Conservation (phyloP, 768 basidiomycete species). For the Lenzites betulinus region DNA sequence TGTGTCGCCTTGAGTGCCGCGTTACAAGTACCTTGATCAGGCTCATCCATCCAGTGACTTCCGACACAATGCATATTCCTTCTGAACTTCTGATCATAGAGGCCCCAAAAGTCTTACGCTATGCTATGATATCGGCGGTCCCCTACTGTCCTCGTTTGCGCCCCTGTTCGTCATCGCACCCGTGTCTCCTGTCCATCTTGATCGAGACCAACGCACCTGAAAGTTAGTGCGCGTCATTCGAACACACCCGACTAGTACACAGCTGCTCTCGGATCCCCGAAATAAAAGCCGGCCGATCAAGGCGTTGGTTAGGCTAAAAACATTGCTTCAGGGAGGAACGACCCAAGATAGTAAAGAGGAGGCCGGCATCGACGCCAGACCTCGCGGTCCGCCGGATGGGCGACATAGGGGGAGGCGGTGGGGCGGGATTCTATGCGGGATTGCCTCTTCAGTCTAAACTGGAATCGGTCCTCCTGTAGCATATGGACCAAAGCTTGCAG, state of each 20-base stretch:
- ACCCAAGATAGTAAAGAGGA: not conserved
- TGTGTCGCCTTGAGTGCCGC: not conserved
- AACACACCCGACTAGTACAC: too few relatives aligned
- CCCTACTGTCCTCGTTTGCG: too few relatives aligned
- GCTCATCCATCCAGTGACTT: too few relatives aligned
- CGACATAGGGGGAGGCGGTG: not conserved
- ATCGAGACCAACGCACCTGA: too few relatives aligned
- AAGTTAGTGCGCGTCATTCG: too few relatives aligned
- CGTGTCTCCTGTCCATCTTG: too few relatives aligned
- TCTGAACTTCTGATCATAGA: not conserved
- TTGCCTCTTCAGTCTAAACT: not conserved
- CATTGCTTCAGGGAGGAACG: not conserved
- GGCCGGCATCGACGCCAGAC: not conserved
- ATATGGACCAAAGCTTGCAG: not conserved
- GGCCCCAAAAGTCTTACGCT: not conserved
- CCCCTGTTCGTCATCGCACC: too few relatives aligned
- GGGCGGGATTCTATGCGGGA: not conserved
- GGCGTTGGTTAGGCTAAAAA: not conserved
- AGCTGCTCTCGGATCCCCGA: too few relatives aligned
- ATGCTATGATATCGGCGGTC: not conserved
- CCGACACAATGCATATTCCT: too few relatives aligned
- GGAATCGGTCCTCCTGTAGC: not conserved
- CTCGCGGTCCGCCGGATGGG: not conserved
- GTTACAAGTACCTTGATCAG: too few relatives aligned
- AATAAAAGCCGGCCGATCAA: too few relatives aligned